A percentile compares a stretch with the other conserved stretches of the same genome.
Evolutionary conservation across 108 stramenopile species (phyloP).

Genomic region (Nitzschia sp.): DNA sequence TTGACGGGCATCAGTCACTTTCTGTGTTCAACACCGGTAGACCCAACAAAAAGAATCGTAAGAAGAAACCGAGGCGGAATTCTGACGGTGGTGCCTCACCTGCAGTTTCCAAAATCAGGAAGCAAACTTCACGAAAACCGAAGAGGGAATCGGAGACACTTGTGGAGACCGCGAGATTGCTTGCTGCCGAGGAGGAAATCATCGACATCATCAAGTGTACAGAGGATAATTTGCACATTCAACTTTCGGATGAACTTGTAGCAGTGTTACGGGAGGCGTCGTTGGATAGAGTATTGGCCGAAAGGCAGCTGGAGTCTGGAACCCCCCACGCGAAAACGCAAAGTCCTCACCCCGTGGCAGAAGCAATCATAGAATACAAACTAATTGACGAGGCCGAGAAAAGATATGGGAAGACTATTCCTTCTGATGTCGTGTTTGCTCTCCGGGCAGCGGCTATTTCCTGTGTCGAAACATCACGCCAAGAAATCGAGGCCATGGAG

Average conservation of each 20-base stretch:
- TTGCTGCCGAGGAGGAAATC: slow-evolving; percentile 24
- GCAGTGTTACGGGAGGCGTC: not conserved
- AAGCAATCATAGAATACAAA: slow-evolving; percentile 14
- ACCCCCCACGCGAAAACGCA: no score
- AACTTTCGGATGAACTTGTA: not conserved
- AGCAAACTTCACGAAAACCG: not conserved
- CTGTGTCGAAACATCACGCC: not conserved
- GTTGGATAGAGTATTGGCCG: not conserved
- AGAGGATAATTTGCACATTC: not conserved
- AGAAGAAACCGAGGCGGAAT: slow-evolving; percentile 3
- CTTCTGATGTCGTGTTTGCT: not conserved
- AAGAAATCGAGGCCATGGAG: slow-evolving; percentile 17
- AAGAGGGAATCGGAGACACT: not conserved
- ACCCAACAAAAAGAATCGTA: not conserved
- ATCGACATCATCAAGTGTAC: not conserved
- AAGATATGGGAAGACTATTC: not conserved
- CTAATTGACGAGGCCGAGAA: slow-evolving; percentile 3
- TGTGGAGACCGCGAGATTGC: slow-evolving; percentile 8
- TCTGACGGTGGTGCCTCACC: slow-evolving; percentile 23
- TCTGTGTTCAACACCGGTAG: not conserved
- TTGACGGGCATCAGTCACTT: slow-evolving; percentile 7
- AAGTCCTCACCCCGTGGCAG: not conserved
- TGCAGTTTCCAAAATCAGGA: not conserved
- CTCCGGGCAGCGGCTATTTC: slow-evolving; percentile 6
- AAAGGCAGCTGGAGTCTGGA: no score